Conservation (phyloP, 2,329 filamentous ascomycete species). For the Aspergillus fumigatiaffinis region DNA sequence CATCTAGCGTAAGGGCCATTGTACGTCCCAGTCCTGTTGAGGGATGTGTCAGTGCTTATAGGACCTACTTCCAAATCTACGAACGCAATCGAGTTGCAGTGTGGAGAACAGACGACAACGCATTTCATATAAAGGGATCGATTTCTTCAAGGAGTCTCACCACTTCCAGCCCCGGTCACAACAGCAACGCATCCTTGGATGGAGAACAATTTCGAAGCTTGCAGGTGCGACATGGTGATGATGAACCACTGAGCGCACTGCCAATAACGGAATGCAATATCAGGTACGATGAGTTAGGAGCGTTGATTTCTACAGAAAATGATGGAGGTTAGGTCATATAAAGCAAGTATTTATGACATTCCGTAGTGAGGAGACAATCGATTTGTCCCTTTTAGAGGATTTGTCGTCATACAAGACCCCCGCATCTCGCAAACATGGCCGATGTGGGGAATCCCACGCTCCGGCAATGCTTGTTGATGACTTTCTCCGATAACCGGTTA, state of each 20-base stretch:
- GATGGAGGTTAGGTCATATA: neutral
- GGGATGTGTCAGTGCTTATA: neutral
- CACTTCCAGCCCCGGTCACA: slow-evolving; percentile 52
- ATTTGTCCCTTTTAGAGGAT: neutral
- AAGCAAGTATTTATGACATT: neutral
- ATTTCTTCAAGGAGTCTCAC: slow-evolving; percentile 25
- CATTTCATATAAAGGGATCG: neutral
- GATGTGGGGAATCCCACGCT: neutral
- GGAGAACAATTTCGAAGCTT: slow-evolving; percentile 43
- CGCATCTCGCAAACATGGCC: neutral
- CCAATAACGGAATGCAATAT: neutral
- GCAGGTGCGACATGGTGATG: slow-evolving; percentile 27
- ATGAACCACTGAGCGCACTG: too few relatives aligned
- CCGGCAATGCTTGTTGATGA: neutral
- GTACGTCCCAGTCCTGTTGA: slow-evolving; percentile 40
- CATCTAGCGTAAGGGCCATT: slow-evolving; percentile 42
- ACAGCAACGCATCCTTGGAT: slow-evolving; percentile 51
- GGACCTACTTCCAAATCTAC: neutral
- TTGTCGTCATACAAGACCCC: neutral
- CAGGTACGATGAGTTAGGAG: too few relatives aligned
- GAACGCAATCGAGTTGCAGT: too few relatives aligned
- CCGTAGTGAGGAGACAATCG: neutral
- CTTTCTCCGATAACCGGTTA: too few relatives aligned
- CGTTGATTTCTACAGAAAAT: neutral
- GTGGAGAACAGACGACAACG: neutral